Base-by-base conservation (phyloP, 257 asterid genomes). In the Nicotiana sylvestris region DNA sequence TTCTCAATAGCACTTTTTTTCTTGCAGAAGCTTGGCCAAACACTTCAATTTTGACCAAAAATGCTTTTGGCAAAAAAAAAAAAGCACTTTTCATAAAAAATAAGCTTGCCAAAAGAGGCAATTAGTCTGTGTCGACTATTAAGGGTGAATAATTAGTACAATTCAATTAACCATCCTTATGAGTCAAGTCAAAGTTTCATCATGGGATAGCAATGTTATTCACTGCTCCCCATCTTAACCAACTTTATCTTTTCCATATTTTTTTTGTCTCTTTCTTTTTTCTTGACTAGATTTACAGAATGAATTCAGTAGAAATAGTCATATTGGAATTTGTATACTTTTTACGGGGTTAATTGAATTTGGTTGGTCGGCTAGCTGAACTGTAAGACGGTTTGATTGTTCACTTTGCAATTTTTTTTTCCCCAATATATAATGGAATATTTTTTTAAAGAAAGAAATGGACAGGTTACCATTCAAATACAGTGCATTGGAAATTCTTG, bases 131-230 rank as follows among this genome's bases (percentile, higher is more conserved):
- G 70, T 5, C 1, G 18, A 29, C 43, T 65, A 29, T 29, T 69
- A 10, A 21, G 43, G 43, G 43, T 43, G 25, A 43, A 3, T 39
- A 10, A 21, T 39, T 39, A 10, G 18, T 0, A 32, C 33, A 69
- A 39, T 39, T 18, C 5, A 21, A 46, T 46, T 25, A 74, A 60
- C 15, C 4, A 49, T 13, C 39, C 80, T 74, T 46, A 74, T 74
- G 80, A 74, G 80, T 74, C 27, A 74, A 49, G 4, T 13, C 62
- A 74, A 74, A 74, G 62, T 27, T 74, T 74, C 16, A 33, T 66
- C 49, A 66, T 15, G 49, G 6, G 5, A 3, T 33, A 6, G 74
- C 3, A 32, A 32, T 66, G 25, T 66, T 43, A 39, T 39, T 32
- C 27, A 29, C 70, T 10, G 32, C 30, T 21, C 33, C 16, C 16